Percentiles rank a stretch among this genome's conserved stretches.
Conservation (phyloP, 139 green algal genomes). For the Cymbomonas tetramitiformis region DNA sequence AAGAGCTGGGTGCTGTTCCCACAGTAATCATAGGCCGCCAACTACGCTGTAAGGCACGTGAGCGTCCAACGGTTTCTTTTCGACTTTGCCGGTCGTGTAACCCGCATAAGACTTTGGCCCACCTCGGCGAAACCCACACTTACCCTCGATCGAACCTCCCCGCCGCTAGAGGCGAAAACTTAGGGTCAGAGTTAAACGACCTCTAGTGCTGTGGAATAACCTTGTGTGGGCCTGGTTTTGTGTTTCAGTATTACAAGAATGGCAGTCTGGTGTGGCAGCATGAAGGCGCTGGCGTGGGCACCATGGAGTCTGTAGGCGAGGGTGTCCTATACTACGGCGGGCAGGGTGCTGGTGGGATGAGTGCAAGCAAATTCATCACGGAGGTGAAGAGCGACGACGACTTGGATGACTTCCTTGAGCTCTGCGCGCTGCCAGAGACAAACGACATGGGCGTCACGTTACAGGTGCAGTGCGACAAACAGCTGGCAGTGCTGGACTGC, state of each 20-base stretch:
- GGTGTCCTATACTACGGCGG: constrained; percentile 22
- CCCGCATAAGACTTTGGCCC: neutral
- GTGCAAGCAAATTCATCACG: constrained; percentile 10
- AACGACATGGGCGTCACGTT: neutral
- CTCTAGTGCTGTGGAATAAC: no score
- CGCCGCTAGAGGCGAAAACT: no score
- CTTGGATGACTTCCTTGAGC: constrained; percentile 12
- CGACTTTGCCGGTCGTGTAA: no score
- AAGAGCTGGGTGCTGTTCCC: no score
- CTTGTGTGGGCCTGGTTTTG: neutral
- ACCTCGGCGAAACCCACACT: neutral
- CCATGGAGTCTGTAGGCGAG: constrained; percentile 2
- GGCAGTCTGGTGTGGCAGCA: constrained; percentile 20
- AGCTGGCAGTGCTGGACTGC: constrained; percentile 23
- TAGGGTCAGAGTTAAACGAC: no score
- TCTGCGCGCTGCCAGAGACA: constrained; percentile 6
- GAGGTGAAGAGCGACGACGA: constrained; percentile 5
- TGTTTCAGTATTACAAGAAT: constrained; percentile 11
- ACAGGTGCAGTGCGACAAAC: constrained; percentile 18
- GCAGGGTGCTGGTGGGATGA: constrained; percentile 2
- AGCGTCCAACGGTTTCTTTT: no score
- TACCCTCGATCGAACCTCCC: neutral
- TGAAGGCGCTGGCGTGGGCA: constrained; percentile 3
- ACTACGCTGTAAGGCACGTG: no score
- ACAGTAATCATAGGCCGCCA: no score